Evolutionary conservation across 2,329 filamentous ascomycete species (phyloP).

Genomic region (Botrytis sinoallii): DNA sequence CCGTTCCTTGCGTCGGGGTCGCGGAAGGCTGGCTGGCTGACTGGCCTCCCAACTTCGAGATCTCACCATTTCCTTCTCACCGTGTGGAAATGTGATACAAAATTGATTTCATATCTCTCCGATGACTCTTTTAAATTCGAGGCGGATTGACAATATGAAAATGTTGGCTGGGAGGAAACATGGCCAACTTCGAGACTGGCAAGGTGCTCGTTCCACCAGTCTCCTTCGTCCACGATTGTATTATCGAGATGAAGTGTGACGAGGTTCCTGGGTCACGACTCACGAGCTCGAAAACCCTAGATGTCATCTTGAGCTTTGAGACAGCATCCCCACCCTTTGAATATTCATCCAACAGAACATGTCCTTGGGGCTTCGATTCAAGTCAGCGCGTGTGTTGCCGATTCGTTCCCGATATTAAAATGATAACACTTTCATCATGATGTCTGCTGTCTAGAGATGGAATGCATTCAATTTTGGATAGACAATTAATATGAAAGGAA

Average conservation of each 20-base stretch:
- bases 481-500: not conserved
- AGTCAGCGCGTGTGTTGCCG: not conserved
- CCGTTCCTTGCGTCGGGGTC: conserved; percentile 32
- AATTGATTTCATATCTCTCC: not conserved
- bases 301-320: conserved; percentile 20
- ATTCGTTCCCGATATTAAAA: not conserved
- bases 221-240: conserved; percentile 31
- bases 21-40: conserved; percentile 20
- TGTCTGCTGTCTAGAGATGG: not conserved
- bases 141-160: not conserved
- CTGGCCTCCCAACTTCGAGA: conserved; percentile 6
- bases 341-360: not conserved
- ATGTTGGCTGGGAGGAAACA: not conserved
- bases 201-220: conserved; percentile 25
- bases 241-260: conserved; percentile 18
- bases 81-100: conserved; percentile 4
- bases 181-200: not conserved
- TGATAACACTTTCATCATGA: not conserved
- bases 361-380: not conserved
- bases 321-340: conserved; percentile 11
- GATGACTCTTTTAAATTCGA: not conserved
- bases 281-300: conserved; percentile 24
- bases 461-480: not conserved
- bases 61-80: not conserved
- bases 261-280: conserved; percentile 18